Evolutionary conservation across 1,284 basidiomycete genomes (phyloP).

Genomic region (Leccinum subfulvum): DNA sequence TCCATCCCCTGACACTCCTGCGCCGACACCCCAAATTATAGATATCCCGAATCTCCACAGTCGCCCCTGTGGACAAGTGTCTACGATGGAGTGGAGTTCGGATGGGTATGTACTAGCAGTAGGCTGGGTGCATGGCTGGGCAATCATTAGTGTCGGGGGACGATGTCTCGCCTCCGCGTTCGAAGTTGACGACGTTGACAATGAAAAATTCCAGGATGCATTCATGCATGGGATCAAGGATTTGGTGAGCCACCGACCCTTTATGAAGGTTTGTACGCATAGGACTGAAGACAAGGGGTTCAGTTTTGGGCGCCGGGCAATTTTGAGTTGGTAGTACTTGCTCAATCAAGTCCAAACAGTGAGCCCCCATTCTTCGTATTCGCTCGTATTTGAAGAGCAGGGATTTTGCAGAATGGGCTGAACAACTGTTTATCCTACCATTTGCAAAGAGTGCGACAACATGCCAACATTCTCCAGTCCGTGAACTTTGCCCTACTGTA

Average conservation of each 20-base stretch:
- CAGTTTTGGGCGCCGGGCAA: conserved; percentile 93
- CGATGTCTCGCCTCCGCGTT: conserved; percentile 77
- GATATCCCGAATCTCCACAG: conserved; percentile 58
- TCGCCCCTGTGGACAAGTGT: conserved; percentile 69
- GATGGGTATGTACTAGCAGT: conserved; percentile 98
- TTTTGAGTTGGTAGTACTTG: conserved; percentile 78
- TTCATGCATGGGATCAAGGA: conserved; percentile 81
- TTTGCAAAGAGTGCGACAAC: conserved; percentile 96
- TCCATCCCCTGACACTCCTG: conserved; percentile 53
- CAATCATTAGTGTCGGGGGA: conserved; percentile 89
- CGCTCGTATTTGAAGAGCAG: not conserved
- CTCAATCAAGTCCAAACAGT: conserved; percentile 51
- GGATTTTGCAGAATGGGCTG: conserved; percentile 46
- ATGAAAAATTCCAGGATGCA: conserved; percentile 69
- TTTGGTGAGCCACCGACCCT: conserved; percentile 47
- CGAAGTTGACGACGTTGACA: conserved; percentile 69
- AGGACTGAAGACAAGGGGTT: conserved; percentile 7
- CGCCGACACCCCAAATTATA: conserved; percentile 54
- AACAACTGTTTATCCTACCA: conserved; percentile 82
- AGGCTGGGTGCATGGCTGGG: conserved; percentile 89
- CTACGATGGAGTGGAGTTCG: conserved; percentile 83
- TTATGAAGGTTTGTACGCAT: not conserved
- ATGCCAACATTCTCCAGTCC: conserved; percentile 85
- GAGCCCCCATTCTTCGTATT: conserved; percentile 19
- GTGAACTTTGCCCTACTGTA: conserved; percentile 17